Base-by-base conservation (phyloP, 768 basidiomycete species). In the Amanita brunnescens region DNA sequence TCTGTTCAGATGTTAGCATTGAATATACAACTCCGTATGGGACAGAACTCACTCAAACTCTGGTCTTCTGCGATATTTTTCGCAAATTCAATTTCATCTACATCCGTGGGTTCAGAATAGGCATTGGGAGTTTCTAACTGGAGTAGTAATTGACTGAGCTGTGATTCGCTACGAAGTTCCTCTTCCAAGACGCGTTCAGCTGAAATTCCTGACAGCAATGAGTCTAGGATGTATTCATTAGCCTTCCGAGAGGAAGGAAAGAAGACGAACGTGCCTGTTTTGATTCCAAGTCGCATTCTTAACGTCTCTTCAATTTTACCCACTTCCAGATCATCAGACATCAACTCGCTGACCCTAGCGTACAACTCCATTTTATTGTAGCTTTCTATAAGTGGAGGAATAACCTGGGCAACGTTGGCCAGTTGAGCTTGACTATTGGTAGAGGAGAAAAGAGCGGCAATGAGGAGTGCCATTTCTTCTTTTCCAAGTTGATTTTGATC, bases 81-180 rank as follows among this genome's bases (percentile, higher is more conserved):
- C 4, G 51, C 51, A 37, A 52, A 18, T 32, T 52, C 51, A 21
- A 45, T 32, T 6, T 30, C 37, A 12, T 52, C 44, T 10, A 52
- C 12, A n/a, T 45, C 30, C 34, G 29, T 5, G 35, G 8, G 1
- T 38, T 26, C 5, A 23, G 29, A 16, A 20, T 41, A 21, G n/a
- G 33, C 51, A 26, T 21, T 10, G 0, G 51, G 51, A 8, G 51
- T 26, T 33, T 52, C 44, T 3, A 52, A 12, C 9, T 52, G 29
- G 21, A 38, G 14, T 7, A 52, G 13, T 13, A 52, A 23, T 29
- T 52, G 42, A 9, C 45, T 20, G 14, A 52, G 42, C 4, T 12
- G 51, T n/a, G 49, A 26, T 33, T 41, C 41, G 18, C 49, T 39
- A 10, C 41, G 29, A 5, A 49, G 8, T 21, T 49, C 14, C n/a